Conservation (phyloP, 345 rosid genomes). For the Rhizophora mangle region DNA sequence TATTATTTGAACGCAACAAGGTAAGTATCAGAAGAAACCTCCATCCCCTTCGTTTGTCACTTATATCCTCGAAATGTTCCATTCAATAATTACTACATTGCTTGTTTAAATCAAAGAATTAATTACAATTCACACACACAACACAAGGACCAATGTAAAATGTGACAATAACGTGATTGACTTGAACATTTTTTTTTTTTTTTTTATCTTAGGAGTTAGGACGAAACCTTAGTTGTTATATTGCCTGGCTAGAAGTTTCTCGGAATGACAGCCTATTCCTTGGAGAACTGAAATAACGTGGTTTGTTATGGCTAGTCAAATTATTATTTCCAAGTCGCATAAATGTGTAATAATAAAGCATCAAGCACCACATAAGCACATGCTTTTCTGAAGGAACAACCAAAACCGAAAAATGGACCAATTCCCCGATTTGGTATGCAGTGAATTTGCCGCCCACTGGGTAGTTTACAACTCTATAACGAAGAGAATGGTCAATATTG, state of each 20-base stretch:
- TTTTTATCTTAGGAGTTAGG: neutral
- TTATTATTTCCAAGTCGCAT: neutral
- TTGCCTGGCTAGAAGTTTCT: slow-evolving; percentile 5
- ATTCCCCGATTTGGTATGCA: too few relatives aligned
- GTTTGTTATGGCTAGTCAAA: neutral
- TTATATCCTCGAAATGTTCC: slow-evolving; percentile 20
- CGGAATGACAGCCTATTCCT: slow-evolving; percentile 19
- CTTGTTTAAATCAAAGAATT: too few relatives aligned
- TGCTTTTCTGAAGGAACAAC: too few relatives aligned
- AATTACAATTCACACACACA: too few relatives aligned
- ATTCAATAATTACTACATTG: neutral
- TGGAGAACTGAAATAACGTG: slow-evolving; percentile 8
- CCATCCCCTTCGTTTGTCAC: slow-evolving; percentile 24
- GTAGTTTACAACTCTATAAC: too few relatives aligned
- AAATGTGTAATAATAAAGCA: neutral
- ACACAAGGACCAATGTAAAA: neutral
- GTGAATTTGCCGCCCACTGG: too few relatives aligned
- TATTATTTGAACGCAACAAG: slow-evolving; percentile 28
- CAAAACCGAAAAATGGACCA: too few relatives aligned
- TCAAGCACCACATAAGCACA: too few relatives aligned
- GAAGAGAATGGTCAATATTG: too few relatives aligned
- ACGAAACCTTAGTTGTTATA: neutral
- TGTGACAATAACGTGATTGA: slow-evolving; percentile 6
- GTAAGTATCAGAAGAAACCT: slow-evolving; percentile 27
- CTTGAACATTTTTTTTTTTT: slow-evolving; percentile 8